Base-by-base conservation (phyloP, 192 early-diverging fungal genomes). In the Phlyctochytrium planicorne region DNA sequence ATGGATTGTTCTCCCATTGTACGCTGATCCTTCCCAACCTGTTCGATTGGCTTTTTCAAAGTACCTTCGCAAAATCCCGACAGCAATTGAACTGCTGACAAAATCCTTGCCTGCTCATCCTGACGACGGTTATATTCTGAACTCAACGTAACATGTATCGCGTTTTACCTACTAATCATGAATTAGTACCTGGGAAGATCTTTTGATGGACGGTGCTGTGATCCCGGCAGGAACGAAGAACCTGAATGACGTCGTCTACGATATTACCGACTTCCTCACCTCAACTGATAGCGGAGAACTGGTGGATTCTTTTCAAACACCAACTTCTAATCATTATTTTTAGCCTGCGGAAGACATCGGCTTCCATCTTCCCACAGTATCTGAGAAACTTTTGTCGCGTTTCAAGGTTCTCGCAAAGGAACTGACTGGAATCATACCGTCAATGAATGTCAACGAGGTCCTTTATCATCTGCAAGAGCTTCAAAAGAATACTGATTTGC, bases 1-100 rank as follows among this genome's bases (percentile, higher is more conserved):
- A n/a, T 86, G 84, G 84, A 63, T 78, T 4, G 37, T 86, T 20
- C 35, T 86, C 14, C 81, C 84, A 2, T 69, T 83, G 1, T 86
- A 79, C 52, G 79, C 77, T 2, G 84, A 86, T 59, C 76, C 80
- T n/a, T 78, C 65, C 59, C 60, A 69, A 32, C 34, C 66, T 2
- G 73, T 86, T 32, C 73, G 84, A 50, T 55, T 78, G 17, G 67
- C 69, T 1, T 86, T 81, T 57, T 75, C 74, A 20, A 73, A 71
- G 27, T 81, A 67, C 52, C 57, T 79, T 66, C 52, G 73, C 30
- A 76, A 79, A n/a, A 67, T 77, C 12, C 80, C 78, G 14, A 66
- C 70, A 2, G 68, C 61, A 30, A 37, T 79, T 4, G 79, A 82
- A 6, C 34, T 69, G 50, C 59, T 73, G 31, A 35, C 53, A 32